Percentiles rank a stretch among this genome's conserved stretches.
Evolutionary conservation across 805 yeast genomes (phyloP).

Genomic region (Saccharomycopsis fodiens): DNA sequence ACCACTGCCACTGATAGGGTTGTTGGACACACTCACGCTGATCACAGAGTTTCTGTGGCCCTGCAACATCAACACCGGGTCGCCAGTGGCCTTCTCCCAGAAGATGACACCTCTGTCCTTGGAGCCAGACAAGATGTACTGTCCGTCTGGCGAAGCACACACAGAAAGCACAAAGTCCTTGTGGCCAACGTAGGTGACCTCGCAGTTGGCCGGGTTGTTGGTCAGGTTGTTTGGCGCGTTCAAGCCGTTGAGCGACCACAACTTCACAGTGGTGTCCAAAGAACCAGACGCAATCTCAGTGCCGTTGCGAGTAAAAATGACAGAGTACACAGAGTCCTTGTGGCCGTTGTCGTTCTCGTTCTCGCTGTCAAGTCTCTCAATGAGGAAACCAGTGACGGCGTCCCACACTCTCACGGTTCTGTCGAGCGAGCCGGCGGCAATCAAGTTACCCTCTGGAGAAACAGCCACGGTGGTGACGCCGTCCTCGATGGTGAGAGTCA

Average conservation of each 20-base stretch:
- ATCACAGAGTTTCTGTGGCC: slow-evolving; percentile 96
- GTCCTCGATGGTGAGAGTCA: slow-evolving; percentile 87
- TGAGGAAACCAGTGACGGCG: slow-evolving; percentile 82
- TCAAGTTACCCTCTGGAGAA: slow-evolving; percentile 86
- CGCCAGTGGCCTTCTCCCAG: slow-evolving; percentile 92
- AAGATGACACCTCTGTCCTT: slow-evolving; percentile 95
- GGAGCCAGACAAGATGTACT: slow-evolving; percentile 87
- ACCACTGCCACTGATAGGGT: slow-evolving; percentile 63
- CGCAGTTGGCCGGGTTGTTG: slow-evolving; percentile 53
- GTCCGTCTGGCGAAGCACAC: slow-evolving; percentile 88
- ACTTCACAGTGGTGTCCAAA: slow-evolving; percentile 88
- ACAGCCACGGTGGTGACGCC: slow-evolving; percentile 98
- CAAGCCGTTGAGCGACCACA: slow-evolving; percentile 79
- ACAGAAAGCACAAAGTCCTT: slow-evolving; percentile 93
- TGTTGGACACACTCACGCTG: slow-evolving; percentile 85
- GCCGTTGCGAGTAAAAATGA: slow-evolving; percentile 87
- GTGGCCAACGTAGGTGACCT: slow-evolving; percentile 91
- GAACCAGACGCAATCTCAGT: slow-evolving; percentile 91
- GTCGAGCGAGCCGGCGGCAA: slow-evolving; percentile 96
- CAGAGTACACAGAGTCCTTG: slow-evolving; percentile 91
- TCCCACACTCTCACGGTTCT: slow-evolving; percentile 97
- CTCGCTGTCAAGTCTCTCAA: slow-evolving; percentile 87
- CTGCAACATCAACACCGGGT: slow-evolving; percentile 89
- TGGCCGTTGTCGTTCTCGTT: slow-evolving; percentile 88
- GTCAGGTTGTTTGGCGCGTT: slow-evolving; percentile 33